phyloP scores from a whole-genome alignment of 2,329 filamentous ascomycete genomes.

The Colletotrichum abscissum region DNA sequence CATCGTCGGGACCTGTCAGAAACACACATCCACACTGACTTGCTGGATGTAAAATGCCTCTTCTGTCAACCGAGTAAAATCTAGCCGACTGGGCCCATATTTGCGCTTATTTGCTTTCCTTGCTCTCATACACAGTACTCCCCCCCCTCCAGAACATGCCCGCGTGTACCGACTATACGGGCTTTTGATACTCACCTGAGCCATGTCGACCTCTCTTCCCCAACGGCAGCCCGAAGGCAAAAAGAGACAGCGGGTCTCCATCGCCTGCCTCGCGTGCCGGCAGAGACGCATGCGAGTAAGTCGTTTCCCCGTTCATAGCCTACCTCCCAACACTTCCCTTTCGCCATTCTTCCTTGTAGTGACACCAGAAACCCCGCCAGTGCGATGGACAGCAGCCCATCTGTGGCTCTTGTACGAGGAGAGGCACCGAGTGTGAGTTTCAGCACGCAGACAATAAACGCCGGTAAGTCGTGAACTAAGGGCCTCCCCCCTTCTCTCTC shows the following conservation, averaged over 20 bases:
- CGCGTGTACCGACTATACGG: background rate
- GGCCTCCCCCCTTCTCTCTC: background rate
- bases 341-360: background rate
- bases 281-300: slow-evolving; percentile 34
- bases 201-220: background rate
- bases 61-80: background rate
- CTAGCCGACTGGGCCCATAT: background rate
- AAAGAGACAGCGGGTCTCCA: slow-evolving; percentile 35
- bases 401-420: slow-evolving; percentile 29
- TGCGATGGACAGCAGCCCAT: slow-evolving; percentile 34
- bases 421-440: slow-evolving; percentile 27
- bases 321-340: background rate
- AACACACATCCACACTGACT: background rate
- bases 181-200: background rate
- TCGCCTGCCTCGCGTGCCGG: slow-evolving; percentile 36
- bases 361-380: background rate
- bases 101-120: background rate
- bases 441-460: slow-evolving; percentile 33
- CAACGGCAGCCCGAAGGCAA: background rate
- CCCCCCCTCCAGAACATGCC: background rate
- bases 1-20: background rate
- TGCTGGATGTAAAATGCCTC: background rate
- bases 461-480: slow-evolving; percentile 4
- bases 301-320: background rate
- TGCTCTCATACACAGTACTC: too few relatives aligned